phyloP scores from a whole-genome alignment of 495 filamentous ascomycete genomes.

The Tuber brumale region DNA sequence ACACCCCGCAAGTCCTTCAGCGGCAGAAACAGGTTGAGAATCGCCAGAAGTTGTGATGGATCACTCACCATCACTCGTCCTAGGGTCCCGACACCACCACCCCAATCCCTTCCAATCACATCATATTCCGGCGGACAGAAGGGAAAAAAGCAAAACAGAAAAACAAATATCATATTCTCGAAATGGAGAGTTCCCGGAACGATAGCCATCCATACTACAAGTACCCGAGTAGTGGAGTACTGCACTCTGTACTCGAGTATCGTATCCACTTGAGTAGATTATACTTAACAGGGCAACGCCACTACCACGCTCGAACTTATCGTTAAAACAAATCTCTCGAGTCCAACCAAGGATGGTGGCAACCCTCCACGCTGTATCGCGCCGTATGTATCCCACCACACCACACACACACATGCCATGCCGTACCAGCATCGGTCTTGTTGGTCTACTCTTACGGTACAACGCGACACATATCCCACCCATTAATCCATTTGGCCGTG shows the following conservation, averaged over 20 bases:
- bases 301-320: neutral
- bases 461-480: neutral
- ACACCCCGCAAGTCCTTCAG: no score
- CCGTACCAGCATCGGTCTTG: neutral
- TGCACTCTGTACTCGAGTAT: no score
- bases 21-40: no score
- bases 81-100: neutral
- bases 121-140: neutral
- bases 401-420: neutral
- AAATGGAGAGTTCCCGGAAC: neutral
- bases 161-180: neutral
- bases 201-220: neutral
- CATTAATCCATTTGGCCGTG: neutral
- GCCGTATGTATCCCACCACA: neutral
- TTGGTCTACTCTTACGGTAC: no score
- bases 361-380: neutral
- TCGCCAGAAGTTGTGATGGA: no score
- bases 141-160: neutral
- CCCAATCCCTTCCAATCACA: neutral
- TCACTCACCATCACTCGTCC: no score
- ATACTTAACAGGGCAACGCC: no score
- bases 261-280: no score
- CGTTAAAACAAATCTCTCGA: neutral
- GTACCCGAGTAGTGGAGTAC: no score
- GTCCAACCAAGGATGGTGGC: neutral